Percentiles rank a stretch among this genome's conserved stretches.
Conservation (phyloP, 306 rosid species). For the Cyclanthera cordifolia region DNA sequence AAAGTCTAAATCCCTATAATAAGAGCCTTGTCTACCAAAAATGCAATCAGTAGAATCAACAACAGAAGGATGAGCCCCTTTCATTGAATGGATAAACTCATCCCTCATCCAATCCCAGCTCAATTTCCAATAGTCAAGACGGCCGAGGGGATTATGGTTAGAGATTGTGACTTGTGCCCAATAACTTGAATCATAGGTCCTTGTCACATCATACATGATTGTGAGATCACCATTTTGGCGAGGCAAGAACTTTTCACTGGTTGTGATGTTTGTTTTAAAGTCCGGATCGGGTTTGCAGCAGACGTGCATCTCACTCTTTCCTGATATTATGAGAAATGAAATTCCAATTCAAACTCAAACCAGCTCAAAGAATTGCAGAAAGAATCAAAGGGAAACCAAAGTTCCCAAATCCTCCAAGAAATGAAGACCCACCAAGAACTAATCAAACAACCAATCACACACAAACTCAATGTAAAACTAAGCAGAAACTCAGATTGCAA, state of each 20-base stretch:
- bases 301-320: constrained; percentile 43
- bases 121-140: constrained; percentile 84
- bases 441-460: background rate
- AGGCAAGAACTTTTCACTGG: constrained; percentile 42
- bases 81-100: constrained; percentile 71
- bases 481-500: background rate
- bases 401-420: background rate
- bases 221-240: constrained; percentile 83
- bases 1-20: constrained; percentile 44
- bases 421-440: background rate
- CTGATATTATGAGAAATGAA: constrained; percentile 24
- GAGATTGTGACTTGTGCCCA: constrained; percentile 69
- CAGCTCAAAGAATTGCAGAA: background rate
- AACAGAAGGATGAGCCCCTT: constrained; percentile 76
- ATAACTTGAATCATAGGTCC: constrained; percentile 51
- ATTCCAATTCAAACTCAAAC: background rate
- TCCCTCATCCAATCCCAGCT: constrained; percentile 92
- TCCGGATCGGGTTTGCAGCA: constrained; percentile 53
- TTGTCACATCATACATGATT: constrained; percentile 76
- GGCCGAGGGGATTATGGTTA: constrained; percentile 84
- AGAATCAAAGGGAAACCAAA: background rate
- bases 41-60: constrained; percentile 73
- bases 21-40: constrained; percentile 52
- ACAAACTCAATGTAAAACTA: background rate
- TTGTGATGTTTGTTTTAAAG: constrained; percentile 43